Base-by-base conservation (phyloP, 2,329 filamentous ascomycete species). In the Clonostachys byssicola region DNA sequence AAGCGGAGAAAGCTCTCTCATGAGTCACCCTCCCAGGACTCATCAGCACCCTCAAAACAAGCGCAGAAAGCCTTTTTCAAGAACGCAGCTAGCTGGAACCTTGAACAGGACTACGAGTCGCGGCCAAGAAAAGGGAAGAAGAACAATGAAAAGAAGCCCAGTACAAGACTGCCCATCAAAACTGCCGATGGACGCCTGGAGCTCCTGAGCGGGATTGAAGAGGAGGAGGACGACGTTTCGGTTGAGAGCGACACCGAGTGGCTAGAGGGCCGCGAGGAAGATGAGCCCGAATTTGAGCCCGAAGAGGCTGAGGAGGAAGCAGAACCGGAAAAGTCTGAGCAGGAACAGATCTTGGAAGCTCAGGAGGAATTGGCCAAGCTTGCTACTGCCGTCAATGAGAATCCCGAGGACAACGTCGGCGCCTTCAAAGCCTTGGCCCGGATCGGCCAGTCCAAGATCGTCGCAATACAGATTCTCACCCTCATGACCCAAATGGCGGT, bases 301-400 rank as follows among this genome's bases (percentile, higher is more conserved):
- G 66, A 77, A 6, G 46, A 47, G 7, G 46, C 14, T 30, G 64
- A 65, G 34, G 51, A 59, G 48, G 66, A 77, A 34, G 51, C 59
- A 47, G 76, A 77, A 50, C 83, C 87, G 2, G 78, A 83, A 54
- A 73, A 95, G 33, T 83, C 91, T 1, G 75, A 86, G 52, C 80
- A 85, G 49, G 81, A 95, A 59, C 89, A 96, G 65, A 88, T 99
- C 44, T 58, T 89, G 20, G 81, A 88, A 52, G 91, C 92, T 10
- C 95, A 99, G 65, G 94, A 97, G 62, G 92, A 97, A 60, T 72
- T 99, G 48, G 92, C 94, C 17, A 85, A 86, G 57, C 80, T 95
- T 50, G 94, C 92, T 4, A 77, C 79, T 43, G 71, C 85, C 45
- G 78, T 99, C 59, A 96, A 94, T 58, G 92, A 97, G 64, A 86